A percentile compares a stretch with the other conserved stretches of the same genome.
phyloP scores from a whole-genome alignment of 176 grass and related monocot species.

The Tuctoria greenei region DNA sequence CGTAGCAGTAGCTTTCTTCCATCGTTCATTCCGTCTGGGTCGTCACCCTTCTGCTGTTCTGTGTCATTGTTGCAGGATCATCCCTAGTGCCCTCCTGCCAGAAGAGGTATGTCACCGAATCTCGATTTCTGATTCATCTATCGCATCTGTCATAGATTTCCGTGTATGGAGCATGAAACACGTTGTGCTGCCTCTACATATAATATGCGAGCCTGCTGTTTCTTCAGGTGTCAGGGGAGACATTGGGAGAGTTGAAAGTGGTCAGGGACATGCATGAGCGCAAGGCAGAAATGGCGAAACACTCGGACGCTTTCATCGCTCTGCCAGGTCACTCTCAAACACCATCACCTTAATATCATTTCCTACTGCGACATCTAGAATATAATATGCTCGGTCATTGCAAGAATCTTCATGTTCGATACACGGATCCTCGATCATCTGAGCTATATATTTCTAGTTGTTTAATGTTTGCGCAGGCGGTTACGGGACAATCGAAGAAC shows the following conservation, averaged over 20 bases:
- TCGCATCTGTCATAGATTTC: background rate
- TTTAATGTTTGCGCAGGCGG: constrained; percentile 55
- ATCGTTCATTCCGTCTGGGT: background rate
- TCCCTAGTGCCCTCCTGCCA: constrained; percentile 71
- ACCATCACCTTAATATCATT: background rate
- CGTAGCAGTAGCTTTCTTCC: background rate
- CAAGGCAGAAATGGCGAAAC: constrained; percentile 80
- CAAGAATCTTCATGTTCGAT: background rate
- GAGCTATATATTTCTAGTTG: background rate
- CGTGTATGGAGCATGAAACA: background rate
- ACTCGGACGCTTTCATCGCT: constrained; percentile 70
- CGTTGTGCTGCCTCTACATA: background rate
- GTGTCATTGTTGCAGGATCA: constrained; percentile 59
- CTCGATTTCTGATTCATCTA: background rate
- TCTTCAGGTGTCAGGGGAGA: constrained; percentile 72
- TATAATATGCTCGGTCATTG: background rate
- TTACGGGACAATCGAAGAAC: constrained; percentile 94
- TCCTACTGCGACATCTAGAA: background rate
- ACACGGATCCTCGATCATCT: background rate
- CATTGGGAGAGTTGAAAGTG: constrained; percentile 59
- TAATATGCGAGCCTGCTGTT: background rate
- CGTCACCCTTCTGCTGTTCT: background rate
- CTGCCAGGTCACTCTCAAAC: constrained; percentile 48
- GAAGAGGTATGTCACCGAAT: constrained; percentile 63
- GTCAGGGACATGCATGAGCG: constrained; percentile 82